Evolutionary conservation across 1,139 yeast species (phyloP), one percentile per base, ranked within the genome.

Genomic region (Debaryomycetaceae sp.): DNA sequence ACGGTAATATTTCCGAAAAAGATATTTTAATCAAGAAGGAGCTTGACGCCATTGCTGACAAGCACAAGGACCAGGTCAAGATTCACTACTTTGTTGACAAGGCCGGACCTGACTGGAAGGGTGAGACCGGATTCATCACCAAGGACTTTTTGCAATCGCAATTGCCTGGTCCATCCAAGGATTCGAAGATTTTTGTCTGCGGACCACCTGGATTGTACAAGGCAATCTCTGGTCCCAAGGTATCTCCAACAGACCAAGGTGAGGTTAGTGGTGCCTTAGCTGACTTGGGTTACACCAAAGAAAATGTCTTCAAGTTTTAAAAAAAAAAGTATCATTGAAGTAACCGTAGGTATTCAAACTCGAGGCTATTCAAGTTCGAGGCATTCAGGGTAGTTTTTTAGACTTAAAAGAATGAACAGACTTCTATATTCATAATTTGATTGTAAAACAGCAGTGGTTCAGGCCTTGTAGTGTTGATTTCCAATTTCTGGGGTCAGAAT

Each of bases 171-270:
- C 79, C 89, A 31, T 36, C 45, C 2, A 69, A 68, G 40, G 83
- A 82, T 51, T 73, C 78, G 47, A 89, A 87, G 73, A 67, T 92
- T 48, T 78, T 92, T 56, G 67, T 92, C 43, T 94, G 98, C 65
- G 97, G 99, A 24, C 98, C 99, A 43, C 96, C 96, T 46, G 65
- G 58, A 33, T 53, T 64, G 37, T 62, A 62, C 50, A 58, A 61
- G 42, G 66, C 68, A 37, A 42, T 64, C 52, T 88, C 96, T 32
- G 99, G 98, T 59, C 65, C 67, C 55, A 92, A 92, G 78, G 75
- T 68, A 35, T 82, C 95, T 40, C 95, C 97, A 53, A 59, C 83
- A 42, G 98, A 91, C 60, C 98, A 92, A 73, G 98, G 98, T 65
- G 96, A 87, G 67, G 78, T 94, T 44, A 72, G 82, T 31, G 99